Conservation (phyloP, 2,329 filamentous ascomycete genomes). For the Macroventuria anomochaeta region DNA sequence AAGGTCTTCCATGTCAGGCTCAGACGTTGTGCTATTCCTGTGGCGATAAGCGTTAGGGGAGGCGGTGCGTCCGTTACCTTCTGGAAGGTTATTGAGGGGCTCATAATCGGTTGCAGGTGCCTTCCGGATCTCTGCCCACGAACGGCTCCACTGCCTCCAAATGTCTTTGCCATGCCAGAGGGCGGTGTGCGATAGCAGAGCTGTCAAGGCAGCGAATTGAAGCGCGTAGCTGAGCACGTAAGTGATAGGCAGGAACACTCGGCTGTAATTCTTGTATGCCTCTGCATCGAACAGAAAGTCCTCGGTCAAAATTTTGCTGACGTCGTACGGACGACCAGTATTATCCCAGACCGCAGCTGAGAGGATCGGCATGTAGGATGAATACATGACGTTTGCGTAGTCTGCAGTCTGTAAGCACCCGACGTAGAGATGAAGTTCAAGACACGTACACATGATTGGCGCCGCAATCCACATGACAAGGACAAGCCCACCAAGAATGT, state of each 20-base stretch:
- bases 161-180: conserved; percentile 89
- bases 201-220: conserved; percentile 82
- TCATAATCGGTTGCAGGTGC: conserved; percentile 42
- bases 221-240: conserved; percentile 87
- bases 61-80: conserved; percentile 45
- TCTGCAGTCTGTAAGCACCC: conserved; percentile 50
- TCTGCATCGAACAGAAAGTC: conserved; percentile 79
- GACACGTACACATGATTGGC: conserved; percentile 68
- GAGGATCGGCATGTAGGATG: conserved; percentile 85
- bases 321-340: conserved; percentile 78
- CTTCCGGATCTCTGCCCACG: conserved; percentile 66
- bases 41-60: conserved; percentile 28
- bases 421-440: too few species aligned
- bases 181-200: conserved; percentile 78
- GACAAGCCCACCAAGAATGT: conserved; percentile 79
- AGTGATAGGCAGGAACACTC: conserved; percentile 84
- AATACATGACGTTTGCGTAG: conserved; percentile 79
- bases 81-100: conserved; percentile 33
- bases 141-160: conserved; percentile 75
- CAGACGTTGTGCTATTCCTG: conserved; percentile 41
- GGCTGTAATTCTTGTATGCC: conserved; percentile 81
- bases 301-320: conserved; percentile 76
- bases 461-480: conserved; percentile 86
- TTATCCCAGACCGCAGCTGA: conserved; percentile 88
- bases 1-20: conserved; percentile 57